These are phyloP conservation scores for Cryphonectria radicalis DNA, from an alignment of 2,329 filamentous ascomycete genomes.

Conservation along the genomic window DNA sequence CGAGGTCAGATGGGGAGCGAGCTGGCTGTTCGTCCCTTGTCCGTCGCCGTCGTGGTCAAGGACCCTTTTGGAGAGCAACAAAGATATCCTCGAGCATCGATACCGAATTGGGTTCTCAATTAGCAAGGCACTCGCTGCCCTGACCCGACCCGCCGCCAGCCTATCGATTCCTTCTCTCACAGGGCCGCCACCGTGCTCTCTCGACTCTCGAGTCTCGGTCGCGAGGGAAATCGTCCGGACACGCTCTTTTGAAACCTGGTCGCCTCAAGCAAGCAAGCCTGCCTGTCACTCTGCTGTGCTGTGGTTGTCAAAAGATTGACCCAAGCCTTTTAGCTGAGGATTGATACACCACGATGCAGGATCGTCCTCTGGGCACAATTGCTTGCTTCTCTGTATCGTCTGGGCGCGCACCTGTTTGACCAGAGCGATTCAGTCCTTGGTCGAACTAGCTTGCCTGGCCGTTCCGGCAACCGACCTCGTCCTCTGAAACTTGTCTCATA, in stretches of 20 bases:
- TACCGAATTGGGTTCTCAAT: conserved; percentile 27
- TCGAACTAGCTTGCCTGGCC: background rate
- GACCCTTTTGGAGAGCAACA: conserved; percentile 11
- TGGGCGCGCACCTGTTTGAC: background rate
- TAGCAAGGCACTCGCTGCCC: conserved; percentile 14
- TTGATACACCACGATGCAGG: conserved; percentile 21
- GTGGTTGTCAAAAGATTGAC: conserved; percentile 12
- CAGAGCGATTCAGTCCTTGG: background rate
- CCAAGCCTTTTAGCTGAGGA: conserved; percentile 10
- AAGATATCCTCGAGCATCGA: conserved; percentile 10
- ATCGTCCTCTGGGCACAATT: conserved; percentile 8
- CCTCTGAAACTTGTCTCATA: conserved; percentile 6
- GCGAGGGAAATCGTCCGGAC: background rate
- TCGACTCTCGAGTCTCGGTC: background rate
- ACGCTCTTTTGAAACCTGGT: background rate
- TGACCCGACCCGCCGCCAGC: background rate
- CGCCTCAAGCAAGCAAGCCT: background rate
- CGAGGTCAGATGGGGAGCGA: conserved; percentile 1
- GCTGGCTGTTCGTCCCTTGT: background rate
- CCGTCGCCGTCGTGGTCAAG: background rate
- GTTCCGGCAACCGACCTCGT: background rate
- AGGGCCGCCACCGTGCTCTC: background rate
- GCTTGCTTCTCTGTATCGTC: conserved; percentile 4
- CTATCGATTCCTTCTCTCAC: background rate
- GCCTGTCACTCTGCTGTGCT: background rate